Evolutionary conservation across 768 basidiomycete genomes (phyloP).

Genomic region (Neoboletus subvelutipes): DNA sequence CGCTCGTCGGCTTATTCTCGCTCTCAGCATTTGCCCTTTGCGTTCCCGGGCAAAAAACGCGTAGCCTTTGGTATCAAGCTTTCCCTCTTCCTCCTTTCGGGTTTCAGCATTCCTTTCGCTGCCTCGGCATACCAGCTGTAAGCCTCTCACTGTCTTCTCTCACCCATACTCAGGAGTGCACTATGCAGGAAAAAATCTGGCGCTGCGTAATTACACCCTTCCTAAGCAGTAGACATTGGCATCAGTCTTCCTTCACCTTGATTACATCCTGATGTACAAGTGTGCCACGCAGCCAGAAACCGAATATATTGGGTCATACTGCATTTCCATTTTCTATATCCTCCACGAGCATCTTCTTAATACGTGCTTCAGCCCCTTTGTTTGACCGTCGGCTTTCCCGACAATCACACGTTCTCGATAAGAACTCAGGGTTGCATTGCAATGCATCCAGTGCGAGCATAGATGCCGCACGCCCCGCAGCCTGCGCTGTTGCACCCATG

Average conservation of each 20-base stretch:
- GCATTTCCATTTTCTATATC: constrained; percentile 23
- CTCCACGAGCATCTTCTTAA: constrained; percentile 30
- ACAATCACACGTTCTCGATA: constrained; percentile 69
- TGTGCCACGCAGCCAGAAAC: constrained; percentile 1
- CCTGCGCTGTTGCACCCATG: constrained; percentile 46
- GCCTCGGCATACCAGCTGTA: constrained; percentile 66
- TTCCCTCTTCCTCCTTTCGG: constrained; percentile 42
- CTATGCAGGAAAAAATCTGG: constrained; percentile 41
- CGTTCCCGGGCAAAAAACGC: constrained; percentile 51
- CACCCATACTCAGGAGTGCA: constrained; percentile 2
- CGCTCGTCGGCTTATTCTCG: constrained; percentile 8
- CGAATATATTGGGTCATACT: constrained; percentile 8
- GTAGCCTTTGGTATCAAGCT: constrained; percentile 39
- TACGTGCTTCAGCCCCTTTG: constrained; percentile 40
- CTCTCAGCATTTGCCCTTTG: constrained; percentile 55
- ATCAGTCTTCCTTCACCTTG: not conserved
- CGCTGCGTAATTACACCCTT: constrained; percentile 22
- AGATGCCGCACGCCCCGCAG: constrained; percentile 62
- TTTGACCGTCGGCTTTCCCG: constrained; percentile 36
- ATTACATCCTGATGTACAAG: constrained; percentile 7
- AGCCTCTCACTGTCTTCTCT: constrained; percentile 25
- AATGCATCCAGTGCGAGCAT: constrained; percentile 67
- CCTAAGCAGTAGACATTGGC: constrained; percentile 2
- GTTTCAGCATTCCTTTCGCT: constrained; percentile 67
- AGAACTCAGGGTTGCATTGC: constrained; percentile 60